Base-by-base conservation (phyloP, 2,329 filamentous ascomycete species). In the Colletotrichum spaethianum region DNA sequence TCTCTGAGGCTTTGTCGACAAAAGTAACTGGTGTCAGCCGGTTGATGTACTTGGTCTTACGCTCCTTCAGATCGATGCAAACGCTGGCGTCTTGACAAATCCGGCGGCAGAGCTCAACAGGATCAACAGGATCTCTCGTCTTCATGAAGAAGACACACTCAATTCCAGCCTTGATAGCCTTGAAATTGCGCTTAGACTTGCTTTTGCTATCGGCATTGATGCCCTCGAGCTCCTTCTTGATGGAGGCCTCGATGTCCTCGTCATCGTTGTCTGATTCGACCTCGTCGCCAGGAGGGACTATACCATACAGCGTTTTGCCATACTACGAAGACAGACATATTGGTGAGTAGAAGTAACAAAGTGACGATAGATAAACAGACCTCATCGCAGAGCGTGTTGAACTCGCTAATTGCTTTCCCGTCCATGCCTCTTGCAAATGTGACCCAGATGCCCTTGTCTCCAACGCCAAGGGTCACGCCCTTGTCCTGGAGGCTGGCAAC, bases 391-490 rank as follows among this genome's bases (percentile, higher is more conserved):
- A 95, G 82, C 70, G 88, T 82, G 69, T 86, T 86, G 74, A 95
- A 86, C 79, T 96, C 93, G 61, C 86, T 84, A 2, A 93, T 87
- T 18, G 93, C 92, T 80, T 91, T 92, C 52, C 85, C 86, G 81
- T 94, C 93, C 83, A 93, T 92, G 75, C 90, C 89, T 78, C 92
- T 89, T 63, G 92, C 90, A 79, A 93, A 95, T 0, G 93, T 95
- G 36, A 92, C 91, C 93, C 93, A 96, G 70, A 96, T 91, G 6
- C 93, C 93, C 63, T 87, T 85, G 77, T 95, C 92, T 6, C 93
- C 93, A 6, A 92, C 85, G 75, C 93, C 89, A 59, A 95, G 81
- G 16, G 81, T 78, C 48, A 81, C 85, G 50, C 85, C 86, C 75
- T 82, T 75, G 48, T 83, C 83, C 18, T 81, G 81, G 72, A 82